Conservation (phyloP, 441 rosid species). For the Euphorbia celastroides region DNA sequence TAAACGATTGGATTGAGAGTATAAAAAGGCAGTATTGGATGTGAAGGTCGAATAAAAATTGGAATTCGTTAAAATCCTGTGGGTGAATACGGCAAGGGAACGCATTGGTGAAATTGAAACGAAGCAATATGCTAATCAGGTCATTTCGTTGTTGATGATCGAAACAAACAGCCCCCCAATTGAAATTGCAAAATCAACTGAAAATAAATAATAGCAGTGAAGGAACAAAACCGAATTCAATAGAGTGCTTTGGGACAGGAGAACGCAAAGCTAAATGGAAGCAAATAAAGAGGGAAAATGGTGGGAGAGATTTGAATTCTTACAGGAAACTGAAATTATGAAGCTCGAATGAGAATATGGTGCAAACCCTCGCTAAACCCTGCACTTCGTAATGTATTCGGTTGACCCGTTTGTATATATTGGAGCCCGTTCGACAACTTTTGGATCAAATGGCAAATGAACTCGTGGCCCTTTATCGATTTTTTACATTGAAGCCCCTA, state of each 20-base stretch:
- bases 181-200: not conserved
- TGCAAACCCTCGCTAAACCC: slow-evolving; percentile 22
- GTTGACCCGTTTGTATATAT: slow-evolving; percentile 81
- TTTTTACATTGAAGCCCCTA: not conserved
- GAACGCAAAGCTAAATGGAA: slow-evolving; percentile 8
- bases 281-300: not conserved
- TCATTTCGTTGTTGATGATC: slow-evolving; percentile 8
- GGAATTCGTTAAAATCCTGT: slow-evolving; percentile 23
- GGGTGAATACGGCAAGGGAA: slow-evolving; percentile 32
- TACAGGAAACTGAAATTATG: slow-evolving; percentile 10
- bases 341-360: not conserved
- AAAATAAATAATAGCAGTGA: not conserved
- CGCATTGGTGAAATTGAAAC: slow-evolving; percentile 44
- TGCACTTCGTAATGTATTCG: not conserved
- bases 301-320: slow-evolving; percentile 4
- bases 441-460: slow-evolving; percentile 40
- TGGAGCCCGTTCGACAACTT: slow-evolving; percentile 37
- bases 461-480: slow-evolving; percentile 18
- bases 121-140: slow-evolving; percentile 1
- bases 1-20: slow-evolving; percentile 24
- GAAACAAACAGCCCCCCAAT: not conserved
- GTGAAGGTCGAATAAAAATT: slow-evolving; percentile 5
- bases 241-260: not conserved
- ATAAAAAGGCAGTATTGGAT: slow-evolving; percentile 15
- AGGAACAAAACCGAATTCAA: slow-evolving; percentile 3